phyloP scores from a whole-genome alignment of 345 rosid species.

The Erodium maritimum region DNA sequence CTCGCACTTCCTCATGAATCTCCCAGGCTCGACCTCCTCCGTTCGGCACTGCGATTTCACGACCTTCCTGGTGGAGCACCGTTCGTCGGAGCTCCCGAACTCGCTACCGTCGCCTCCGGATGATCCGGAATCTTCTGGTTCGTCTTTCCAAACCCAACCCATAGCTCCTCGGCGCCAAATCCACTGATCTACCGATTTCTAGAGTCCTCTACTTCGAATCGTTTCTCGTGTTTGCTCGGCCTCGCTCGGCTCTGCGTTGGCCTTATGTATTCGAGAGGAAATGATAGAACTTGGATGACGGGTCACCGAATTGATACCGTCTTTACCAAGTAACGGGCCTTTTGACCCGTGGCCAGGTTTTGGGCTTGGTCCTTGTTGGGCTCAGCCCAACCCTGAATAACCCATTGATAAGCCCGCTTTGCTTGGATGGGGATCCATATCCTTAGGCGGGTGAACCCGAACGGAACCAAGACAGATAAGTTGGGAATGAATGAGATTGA shows the following conservation, averaged over 20 bases:
- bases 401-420: too few relatives aligned
- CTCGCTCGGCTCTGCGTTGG: background rate
- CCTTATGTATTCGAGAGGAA: background rate
- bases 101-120: constrained; percentile 12
- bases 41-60: constrained; percentile 67
- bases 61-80: constrained; percentile 48
- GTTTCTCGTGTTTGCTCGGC: background rate
- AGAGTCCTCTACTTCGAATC: background rate
- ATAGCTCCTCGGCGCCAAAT: constrained; percentile 9
- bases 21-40: constrained; percentile 87
- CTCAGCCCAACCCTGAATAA: too few relatives aligned
- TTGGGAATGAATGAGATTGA: too few relatives aligned
- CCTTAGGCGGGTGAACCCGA: too few relatives aligned
- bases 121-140: constrained; percentile 11
- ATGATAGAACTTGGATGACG: too few relatives aligned
- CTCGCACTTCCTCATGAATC: constrained; percentile 74
- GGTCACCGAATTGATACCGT: too few relatives aligned
- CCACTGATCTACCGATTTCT: background rate
- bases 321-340: too few relatives aligned
- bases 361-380: too few relatives aligned
- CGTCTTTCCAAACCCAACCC: constrained; percentile 67
- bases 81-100: constrained; percentile 13
- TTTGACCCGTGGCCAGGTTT: too few relatives aligned
- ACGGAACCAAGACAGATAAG: too few relatives aligned
- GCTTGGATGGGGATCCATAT: too few relatives aligned